A percentile compares a stretch with the other conserved stretches of the same genome.
Evolutionary conservation across 2,329 filamentous ascomycete genomes (phyloP).

Genomic region (Graphilbum ipis-grandicollis): DNA sequence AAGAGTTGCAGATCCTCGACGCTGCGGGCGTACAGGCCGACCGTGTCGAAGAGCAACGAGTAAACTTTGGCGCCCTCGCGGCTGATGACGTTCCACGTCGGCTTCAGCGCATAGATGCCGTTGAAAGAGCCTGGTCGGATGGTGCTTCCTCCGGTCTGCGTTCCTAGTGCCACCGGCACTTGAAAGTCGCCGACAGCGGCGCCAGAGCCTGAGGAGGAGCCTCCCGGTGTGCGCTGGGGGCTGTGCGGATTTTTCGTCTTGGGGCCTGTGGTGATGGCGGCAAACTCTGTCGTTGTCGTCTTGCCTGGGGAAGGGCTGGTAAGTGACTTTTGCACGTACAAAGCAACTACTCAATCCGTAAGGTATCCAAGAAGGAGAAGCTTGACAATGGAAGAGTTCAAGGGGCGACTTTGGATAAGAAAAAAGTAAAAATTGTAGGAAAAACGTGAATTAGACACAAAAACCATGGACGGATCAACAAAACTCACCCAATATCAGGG

Average conservation of each 20-base stretch:
- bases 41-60: constrained; percentile 40
- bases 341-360: no score
- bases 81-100: constrained; percentile 46
- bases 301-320: constrained; percentile 21
- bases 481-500: constrained; percentile 29
- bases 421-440: no score
- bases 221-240: constrained; percentile 38
- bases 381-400: no score
- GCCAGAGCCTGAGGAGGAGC: constrained; percentile 49
- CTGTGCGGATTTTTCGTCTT: constrained; percentile 41
- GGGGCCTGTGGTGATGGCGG: constrained; percentile 33
- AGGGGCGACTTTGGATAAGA: no score
- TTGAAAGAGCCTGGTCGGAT: constrained; percentile 49
- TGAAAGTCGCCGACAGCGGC: constrained; percentile 50
- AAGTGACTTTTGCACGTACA: no score
- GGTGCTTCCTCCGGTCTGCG: constrained; percentile 47
- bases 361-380: no score
- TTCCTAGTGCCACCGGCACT: constrained; percentile 40
- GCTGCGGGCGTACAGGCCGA: constrained; percentile 41
- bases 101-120: constrained; percentile 47
- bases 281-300: constrained; percentile 48
- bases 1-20: constrained; percentile 41
- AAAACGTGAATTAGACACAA: no score
- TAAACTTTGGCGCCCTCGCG: constrained; percentile 44
- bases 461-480: neutral